These are phyloP conservation scores for Porcisia hertigi DNA, from an alignment of 208 protist species.

Conservation along the genomic window DNA sequence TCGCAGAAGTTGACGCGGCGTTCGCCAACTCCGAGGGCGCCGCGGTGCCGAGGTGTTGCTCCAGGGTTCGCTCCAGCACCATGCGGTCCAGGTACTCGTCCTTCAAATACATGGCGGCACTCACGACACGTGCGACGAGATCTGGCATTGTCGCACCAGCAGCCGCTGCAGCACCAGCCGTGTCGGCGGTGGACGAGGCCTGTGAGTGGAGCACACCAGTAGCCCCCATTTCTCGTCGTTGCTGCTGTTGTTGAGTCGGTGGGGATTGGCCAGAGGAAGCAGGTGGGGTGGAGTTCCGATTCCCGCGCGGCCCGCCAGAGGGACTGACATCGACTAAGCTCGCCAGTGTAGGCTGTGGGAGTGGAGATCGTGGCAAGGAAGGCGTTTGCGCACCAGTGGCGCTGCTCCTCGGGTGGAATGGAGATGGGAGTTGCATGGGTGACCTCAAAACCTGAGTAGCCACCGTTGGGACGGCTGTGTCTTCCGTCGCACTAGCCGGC, in stretches of 20 bases:
- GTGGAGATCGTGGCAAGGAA: constrained; percentile 1
- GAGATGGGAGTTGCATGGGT: constrained; percentile 20
- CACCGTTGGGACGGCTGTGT: neutral
- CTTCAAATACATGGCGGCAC: constrained; percentile 69
- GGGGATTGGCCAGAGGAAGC: neutral
- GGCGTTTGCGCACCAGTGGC: neutral
- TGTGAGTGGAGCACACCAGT: neutral
- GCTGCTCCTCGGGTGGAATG: neutral
- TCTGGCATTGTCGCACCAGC: constrained; percentile 39
- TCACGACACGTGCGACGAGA: constrained; percentile 67
- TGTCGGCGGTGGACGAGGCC: neutral
- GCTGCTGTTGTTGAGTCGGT: neutral
- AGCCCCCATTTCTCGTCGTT: neutral
- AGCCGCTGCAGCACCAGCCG: neutral
- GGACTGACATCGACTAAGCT: constrained; percentile 1
- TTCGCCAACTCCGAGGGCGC: neutral
- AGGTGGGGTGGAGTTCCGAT: neutral
- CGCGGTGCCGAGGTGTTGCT: constrained; percentile 20
- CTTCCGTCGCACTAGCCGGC: neutral
- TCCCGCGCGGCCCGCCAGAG: neutral
- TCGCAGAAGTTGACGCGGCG: neutral
- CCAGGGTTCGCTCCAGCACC: constrained; percentile 57
- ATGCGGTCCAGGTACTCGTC: constrained; percentile 90
- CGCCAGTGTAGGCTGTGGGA: neutral
- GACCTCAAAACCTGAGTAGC: constrained; percentile 10